These are phyloP conservation scores for Pseudogymnoascus sp. DNA, from an alignment of 2,329 filamentous ascomycete species.

Conservation along the genomic window DNA sequence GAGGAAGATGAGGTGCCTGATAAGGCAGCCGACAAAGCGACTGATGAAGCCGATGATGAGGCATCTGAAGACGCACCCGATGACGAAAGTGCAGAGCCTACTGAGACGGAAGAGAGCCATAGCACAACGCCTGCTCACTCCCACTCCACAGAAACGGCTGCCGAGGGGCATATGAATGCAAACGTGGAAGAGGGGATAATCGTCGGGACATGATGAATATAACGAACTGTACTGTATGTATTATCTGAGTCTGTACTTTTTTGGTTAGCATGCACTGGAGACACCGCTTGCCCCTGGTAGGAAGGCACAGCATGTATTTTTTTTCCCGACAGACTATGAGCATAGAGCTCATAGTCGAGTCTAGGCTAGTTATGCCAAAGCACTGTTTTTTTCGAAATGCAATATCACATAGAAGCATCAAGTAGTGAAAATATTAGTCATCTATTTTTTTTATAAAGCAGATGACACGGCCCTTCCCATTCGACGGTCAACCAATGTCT, in stretches of 20 bases:
- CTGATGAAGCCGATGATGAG: not conserved
- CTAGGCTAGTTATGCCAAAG: not conserved
- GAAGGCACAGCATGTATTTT: slow-evolving; percentile 7
- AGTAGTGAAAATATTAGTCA: slow-evolving; percentile 7
- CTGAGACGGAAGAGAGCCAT: not conserved
- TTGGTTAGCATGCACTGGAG: not conserved
- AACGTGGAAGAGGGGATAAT: not conserved
- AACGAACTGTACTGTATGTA: slow-evolving; percentile 1
- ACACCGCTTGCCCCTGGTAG: not conserved
- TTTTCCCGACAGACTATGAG: not conserved
- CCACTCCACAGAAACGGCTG: not conserved
- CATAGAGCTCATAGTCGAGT: not conserved
- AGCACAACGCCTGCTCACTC: not conserved
- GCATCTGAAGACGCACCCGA: not conserved
- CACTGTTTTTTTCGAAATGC: not conserved
- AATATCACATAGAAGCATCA: not conserved
- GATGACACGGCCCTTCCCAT: slow-evolving; percentile 2
- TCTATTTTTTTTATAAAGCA: slow-evolving; percentile 6
- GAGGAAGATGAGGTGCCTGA: slow-evolving; percentile 16
- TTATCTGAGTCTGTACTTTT: not conserved
- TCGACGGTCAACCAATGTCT: slow-evolving; percentile 9
- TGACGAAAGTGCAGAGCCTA: not conserved
- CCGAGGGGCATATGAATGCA: not conserved
- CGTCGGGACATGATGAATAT: not conserved
- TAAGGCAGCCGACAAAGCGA: slow-evolving; percentile 16